phyloP scores from a whole-genome alignment of 139 green algal species.

The Picochlorum sp. region DNA sequence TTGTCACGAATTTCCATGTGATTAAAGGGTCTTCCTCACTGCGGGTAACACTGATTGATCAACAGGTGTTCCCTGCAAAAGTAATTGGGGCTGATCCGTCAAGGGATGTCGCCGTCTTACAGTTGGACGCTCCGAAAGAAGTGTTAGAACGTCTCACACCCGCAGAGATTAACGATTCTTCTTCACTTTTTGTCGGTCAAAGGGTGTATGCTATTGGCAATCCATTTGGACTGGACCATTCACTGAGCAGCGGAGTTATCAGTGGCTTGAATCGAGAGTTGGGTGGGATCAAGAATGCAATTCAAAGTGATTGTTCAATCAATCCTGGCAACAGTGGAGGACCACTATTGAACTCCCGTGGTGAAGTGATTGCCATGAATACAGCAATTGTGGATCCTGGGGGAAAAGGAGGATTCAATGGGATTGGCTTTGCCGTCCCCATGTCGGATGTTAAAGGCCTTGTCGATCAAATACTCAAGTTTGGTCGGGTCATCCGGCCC shows the following conservation, averaged over 20 bases:
- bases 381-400: constrained; percentile 58
- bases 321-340: constrained; percentile 60
- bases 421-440: constrained; percentile 68
- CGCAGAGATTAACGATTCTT: constrained; percentile 15
- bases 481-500: constrained; percentile 53
- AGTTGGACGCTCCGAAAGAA: constrained; percentile 42
- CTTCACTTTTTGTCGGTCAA: constrained; percentile 48
- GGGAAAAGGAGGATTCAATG: constrained; percentile 33
- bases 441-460: constrained; percentile 55
- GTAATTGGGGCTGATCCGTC: constrained; percentile 42
- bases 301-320: constrained; percentile 64
- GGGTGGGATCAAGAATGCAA: constrained; percentile 41
- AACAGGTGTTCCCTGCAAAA: constrained; percentile 36
- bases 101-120: constrained; percentile 72
- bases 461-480: constrained; percentile 70
- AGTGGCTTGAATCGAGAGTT: constrained; percentile 58
- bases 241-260: constrained; percentile 62
- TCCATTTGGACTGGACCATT: constrained; percentile 77
- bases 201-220: constrained; percentile 56
- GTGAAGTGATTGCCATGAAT: constrained; percentile 68
- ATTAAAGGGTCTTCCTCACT: constrained; percentile 35
- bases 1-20: constrained; percentile 71
- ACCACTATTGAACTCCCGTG: constrained; percentile 26
- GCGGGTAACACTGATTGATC: constrained; percentile 38
- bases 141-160: constrained; percentile 36